Conservation (phyloP, 2,329 filamentous ascomycete genomes). For the Aspergillus ibericus region DNA sequence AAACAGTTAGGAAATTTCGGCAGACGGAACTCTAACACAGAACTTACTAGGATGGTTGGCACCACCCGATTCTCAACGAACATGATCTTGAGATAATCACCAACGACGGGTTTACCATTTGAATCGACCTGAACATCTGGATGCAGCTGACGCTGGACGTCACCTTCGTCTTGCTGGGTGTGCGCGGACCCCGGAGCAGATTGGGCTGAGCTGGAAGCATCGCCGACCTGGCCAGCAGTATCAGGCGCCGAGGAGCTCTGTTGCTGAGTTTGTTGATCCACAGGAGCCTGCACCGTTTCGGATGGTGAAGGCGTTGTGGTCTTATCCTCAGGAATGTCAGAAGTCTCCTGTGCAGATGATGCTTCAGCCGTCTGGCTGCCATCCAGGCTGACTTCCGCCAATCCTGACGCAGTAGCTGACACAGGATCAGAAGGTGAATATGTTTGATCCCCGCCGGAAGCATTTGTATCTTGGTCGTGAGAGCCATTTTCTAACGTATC, state of each 20-base stretch:
- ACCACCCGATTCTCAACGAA: conserved; percentile 95
- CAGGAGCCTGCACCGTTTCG: conserved; percentile 68
- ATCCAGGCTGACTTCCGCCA: conserved; percentile 61
- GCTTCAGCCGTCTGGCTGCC: conserved; percentile 56
- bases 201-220: conserved; percentile 14
- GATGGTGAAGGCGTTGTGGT: conserved; percentile 54
- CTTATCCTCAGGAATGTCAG: conserved; percentile 4
- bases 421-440: conserved; percentile 34
- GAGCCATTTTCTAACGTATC: background rate
- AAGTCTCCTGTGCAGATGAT: conserved; percentile 11
- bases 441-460: conserved; percentile 18
- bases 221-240: conserved; percentile 19
- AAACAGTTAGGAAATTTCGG: background rate
- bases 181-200: conserved; percentile 21
- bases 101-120: conserved; percentile 76
- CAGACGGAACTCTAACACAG: background rate
- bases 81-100: conserved; percentile 91
- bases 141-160: conserved; percentile 26
- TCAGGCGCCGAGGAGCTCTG: conserved; percentile 20
- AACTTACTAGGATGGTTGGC: conserved; percentile 84
- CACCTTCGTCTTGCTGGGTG: conserved; percentile 21
- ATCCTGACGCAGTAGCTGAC: conserved; percentile 54
- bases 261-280: conserved; percentile 36
- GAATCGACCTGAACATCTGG: conserved; percentile 58
- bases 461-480: background rate